These are phyloP conservation scores for Neofusicoccum sp. DNA, from an alignment of 2,329 filamentous ascomycete genomes.

Conservation along the genomic window DNA sequence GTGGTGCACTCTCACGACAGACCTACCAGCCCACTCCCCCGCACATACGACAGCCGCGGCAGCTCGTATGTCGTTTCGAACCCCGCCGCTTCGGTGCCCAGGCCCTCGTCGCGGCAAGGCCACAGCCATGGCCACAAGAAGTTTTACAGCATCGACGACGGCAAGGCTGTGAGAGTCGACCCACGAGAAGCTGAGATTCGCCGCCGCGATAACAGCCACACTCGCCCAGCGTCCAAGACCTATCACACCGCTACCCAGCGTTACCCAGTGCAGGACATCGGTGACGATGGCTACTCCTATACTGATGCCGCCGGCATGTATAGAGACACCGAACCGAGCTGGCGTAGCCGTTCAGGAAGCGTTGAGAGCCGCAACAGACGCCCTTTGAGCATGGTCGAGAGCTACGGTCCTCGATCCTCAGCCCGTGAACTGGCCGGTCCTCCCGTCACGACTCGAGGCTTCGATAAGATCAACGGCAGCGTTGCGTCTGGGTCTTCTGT, in stretches of 20 bases:
- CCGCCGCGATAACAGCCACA: conserved; percentile 12
- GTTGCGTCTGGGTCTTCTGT: conserved; percentile 23
- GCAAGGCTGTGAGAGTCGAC: conserved; percentile 31
- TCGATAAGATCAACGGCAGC: conserved; percentile 67
- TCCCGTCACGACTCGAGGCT: conserved; percentile 69
- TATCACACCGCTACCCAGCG: conserved; percentile 31
- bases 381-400: conserved; percentile 50
- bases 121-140: conserved; percentile 45
- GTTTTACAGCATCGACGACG: conserved; percentile 53
- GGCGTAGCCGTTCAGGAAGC: conserved; percentile 50
- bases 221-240: conserved; percentile 17
- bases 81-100: conserved; percentile 28
- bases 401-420: conserved; percentile 37
- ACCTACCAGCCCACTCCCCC: conserved; percentile 47
- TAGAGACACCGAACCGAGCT: conserved; percentile 52
- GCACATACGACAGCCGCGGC: conserved; percentile 38
- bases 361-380: conserved; percentile 47
- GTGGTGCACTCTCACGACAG: conserved; percentile 30
- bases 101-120: conserved; percentile 13
- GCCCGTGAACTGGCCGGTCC: conserved; percentile 49
- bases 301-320: conserved; percentile 55
- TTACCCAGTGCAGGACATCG: conserved; percentile 32
- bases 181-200: conserved; percentile 14
- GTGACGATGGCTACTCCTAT: conserved; percentile 51
- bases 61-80: conserved; percentile 38